phyloP scores from a whole-genome alignment of 2,329 filamentous ascomycete species.

The Cladosporium sp. region DNA sequence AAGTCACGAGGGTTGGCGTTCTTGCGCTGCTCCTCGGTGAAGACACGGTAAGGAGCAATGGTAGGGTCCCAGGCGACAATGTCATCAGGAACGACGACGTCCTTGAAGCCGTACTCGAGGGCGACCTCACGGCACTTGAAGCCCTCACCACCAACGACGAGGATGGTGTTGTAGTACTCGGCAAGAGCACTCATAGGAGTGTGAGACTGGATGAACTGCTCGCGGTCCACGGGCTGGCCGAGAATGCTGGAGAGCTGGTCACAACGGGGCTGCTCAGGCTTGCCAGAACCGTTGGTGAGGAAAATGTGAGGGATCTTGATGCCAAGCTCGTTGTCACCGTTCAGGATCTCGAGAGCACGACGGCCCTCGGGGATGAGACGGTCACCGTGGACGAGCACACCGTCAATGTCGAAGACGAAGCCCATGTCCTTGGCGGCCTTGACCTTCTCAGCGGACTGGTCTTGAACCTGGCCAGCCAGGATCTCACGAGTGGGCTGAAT shows the following conservation, averaged over 20 bases:
- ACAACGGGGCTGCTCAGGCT: conserved; percentile 65
- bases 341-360: conserved; percentile 67
- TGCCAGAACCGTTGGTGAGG: conserved; percentile 72
- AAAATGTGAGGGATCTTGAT: conserved; percentile 77
- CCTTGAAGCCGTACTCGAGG: conserved; percentile 71
- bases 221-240: conserved; percentile 62
- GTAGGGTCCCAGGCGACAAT: conserved; percentile 68
- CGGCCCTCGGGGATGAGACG: conserved; percentile 67
- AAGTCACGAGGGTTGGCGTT: conserved; percentile 71
- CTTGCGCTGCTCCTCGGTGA: conserved; percentile 66
- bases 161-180: conserved; percentile 74
- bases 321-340: conserved; percentile 73
- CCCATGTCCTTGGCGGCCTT: conserved; percentile 74
- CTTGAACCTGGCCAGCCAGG: conserved; percentile 69
- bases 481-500: conserved; percentile 66
- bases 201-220: conserved; percentile 77
- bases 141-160: conserved; percentile 73
- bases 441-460: conserved; percentile 65
- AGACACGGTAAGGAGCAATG: conserved; percentile 68
- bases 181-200: conserved; percentile 74
- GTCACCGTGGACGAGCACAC: conserved; percentile 73
- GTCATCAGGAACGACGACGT: conserved; percentile 72
- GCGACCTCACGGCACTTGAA: conserved; percentile 73
- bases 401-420: conserved; percentile 77
- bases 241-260: conserved; percentile 69